Base-by-base conservation (phyloP, 2,329 filamentous ascomycete species). In the Atkinsonella texensis region DNA sequence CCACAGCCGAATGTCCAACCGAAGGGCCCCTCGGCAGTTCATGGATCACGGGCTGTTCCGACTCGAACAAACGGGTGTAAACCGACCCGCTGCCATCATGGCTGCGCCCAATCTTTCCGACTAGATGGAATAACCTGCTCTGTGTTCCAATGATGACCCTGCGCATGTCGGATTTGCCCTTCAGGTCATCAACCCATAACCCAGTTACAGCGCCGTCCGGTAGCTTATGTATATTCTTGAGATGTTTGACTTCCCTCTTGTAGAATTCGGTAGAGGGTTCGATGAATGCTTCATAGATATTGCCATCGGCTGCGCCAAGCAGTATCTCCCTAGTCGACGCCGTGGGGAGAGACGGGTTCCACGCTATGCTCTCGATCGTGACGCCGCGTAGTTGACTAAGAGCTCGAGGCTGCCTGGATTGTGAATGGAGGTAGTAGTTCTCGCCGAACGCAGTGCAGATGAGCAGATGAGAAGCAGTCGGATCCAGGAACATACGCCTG, bases 351-450 rank as follows among this genome's bases (percentile, higher is more conserved):
- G 88, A 89, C 1, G 93, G 89, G 62, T 94, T 96, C 93, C 93
- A 98, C 38, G 91, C 89, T 55, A 98, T 77, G 56, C 85, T 86
- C 67, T 96, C 90, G 53, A 98, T 88, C 9, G 81, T 76, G 13
- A 96, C 88, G 31, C 89, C 89, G 59, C 91, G 91, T 50, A 98
- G 70, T 52, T 89, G 80, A 13, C 85, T 83, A 38, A 98, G 74
- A 8, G 84, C 79, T 56, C 93, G 88, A 2, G 91, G 89, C 57
- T 90, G 85, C 59, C 89, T 85, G 35, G 90, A 93, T 65, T 97
- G 91, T 11, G 89, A 91, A 67, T 98, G 93, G 10, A 98, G 85
- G 68, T 98, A 98, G 73, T 90, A 98, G 70, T 95, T 97, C 68
- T 98, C 93, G 65, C 89, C 89, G 41, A 89, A 80, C 5, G 89